Evolutionary conservation across 192 early-diverging fungal species (phyloP), one percentile per base, ranked within the genome.

Genomic region (Coemansia sp.): DNA sequence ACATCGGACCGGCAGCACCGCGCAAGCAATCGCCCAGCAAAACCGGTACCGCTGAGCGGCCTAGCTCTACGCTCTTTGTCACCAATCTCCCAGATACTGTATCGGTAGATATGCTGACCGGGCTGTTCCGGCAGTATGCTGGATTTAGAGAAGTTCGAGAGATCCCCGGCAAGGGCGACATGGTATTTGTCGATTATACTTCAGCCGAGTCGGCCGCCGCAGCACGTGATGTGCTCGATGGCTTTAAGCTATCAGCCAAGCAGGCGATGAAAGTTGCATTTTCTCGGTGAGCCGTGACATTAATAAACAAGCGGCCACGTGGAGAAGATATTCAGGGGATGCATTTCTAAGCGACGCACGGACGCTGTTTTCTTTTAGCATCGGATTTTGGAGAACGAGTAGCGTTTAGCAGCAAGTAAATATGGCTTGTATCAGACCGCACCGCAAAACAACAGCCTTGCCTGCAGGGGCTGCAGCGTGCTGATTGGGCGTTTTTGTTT

Each of bases 121-220:
- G 59, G 20, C 55, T 78, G 54, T 78, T 78, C 50, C 64, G 61
- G 55, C 60, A 78, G 47, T 78, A 78, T 25, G 55, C 32, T 5
- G 75, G 75, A 11, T 78, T 78, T 46, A 56, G 29, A 27, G 64
- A 65, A n/a, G 64, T 78, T 6, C 60, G 75, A 19, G 49, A 28
- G 30, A 43, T 69, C 14, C 45, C 64, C 2, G 75, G 75, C 26
- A 63, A 54, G 27, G 27, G 31, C 47, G 65, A 60, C 9, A 63
- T 72, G 42, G 75, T 65, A 1, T 78, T 78, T 57, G 61, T 78
- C 2, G 75, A 78, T 38, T 78, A 78, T 38, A 57, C 55, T 17
- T 56, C 47, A 10, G 28, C 49, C 12, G 62, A 58, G 2, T 41
- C 70, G 12, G 75, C 75, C 2, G 28, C 64, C 0, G 64, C 68